Conservation (phyloP, 2,329 filamentous ascomycete genomes). For the Aureobasidium namibiae region DNA sequence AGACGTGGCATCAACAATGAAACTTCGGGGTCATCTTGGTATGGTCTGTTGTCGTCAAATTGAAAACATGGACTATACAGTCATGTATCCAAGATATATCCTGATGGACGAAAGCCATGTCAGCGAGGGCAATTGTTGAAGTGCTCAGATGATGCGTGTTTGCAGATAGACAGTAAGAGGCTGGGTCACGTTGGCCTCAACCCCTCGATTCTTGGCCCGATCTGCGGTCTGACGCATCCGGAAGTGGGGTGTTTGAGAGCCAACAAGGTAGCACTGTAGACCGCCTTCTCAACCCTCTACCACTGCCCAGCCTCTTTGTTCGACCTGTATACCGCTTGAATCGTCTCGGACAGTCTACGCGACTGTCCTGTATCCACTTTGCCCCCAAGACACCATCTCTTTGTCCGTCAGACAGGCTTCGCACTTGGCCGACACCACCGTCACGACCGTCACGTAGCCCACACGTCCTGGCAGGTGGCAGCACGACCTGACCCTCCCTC, state of each 20-base stretch:
- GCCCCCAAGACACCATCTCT: not conserved
- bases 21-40: too few relatives aligned
- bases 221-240: too few relatives aligned
- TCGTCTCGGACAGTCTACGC: constrained; percentile 6
- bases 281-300: not conserved
- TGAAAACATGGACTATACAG: not conserved
- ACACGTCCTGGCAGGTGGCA: not conserved
- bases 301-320: not conserved
- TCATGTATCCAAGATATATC: not conserved
- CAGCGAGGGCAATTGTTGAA: not conserved
- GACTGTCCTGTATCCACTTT: not conserved
- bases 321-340: not conserved
- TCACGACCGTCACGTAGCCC: not conserved
- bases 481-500: not conserved
- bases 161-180: not conserved
- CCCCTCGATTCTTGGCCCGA: not conserved
- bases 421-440: constrained; percentile 1
- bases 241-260: too few relatives aligned
- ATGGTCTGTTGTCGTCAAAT: not conserved
- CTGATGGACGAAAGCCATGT: not conserved
- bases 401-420: not conserved
- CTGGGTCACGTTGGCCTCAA: not conserved
- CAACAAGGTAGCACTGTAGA: not conserved
- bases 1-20: too few relatives aligned
- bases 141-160: not conserved